These are phyloP conservation scores for Clavaria fumosa DNA, from an alignment of 768 basidiomycete genomes.

Conservation along the genomic window DNA sequence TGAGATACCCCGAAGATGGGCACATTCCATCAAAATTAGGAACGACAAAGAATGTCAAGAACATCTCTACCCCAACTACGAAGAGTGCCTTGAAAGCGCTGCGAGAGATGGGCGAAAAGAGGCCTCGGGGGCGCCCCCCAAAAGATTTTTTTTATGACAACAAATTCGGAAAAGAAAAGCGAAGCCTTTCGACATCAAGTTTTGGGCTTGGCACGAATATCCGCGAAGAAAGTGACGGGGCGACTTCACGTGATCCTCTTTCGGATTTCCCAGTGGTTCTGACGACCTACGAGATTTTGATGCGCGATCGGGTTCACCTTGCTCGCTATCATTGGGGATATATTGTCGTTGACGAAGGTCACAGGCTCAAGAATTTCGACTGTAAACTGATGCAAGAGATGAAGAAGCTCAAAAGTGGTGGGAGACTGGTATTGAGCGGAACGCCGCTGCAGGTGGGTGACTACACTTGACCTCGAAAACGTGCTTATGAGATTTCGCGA, in stretches of 20 bases:
- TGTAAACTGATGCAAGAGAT: constrained; percentile 84
- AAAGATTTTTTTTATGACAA: constrained; percentile 69
- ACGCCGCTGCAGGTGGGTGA: constrained; percentile 80
- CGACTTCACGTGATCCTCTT: constrained; percentile 24
- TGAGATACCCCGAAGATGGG: constrained; percentile 23
- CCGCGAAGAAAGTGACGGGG: no score
- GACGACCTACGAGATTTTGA: constrained; percentile 88
- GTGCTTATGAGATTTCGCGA: neutral
- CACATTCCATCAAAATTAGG: constrained; percentile 5
- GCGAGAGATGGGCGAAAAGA: neutral
- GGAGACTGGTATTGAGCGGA: constrained; percentile 87
- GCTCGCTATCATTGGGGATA: constrained; percentile 61
- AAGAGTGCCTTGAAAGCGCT: constrained; percentile 5
- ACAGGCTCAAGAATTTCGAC: constrained; percentile 88
- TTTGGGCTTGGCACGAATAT: no score
- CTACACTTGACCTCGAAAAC: neutral
- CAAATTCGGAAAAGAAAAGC: constrained; percentile 90
- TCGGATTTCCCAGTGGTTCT: constrained; percentile 52
- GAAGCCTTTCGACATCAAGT: constrained; percentile 57
- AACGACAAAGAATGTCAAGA: constrained; percentile 7
- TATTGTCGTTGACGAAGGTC: constrained; percentile 93
- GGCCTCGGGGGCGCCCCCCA: no score
- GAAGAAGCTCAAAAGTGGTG: constrained; percentile 70
- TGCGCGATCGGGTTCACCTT: constrained; percentile 55
- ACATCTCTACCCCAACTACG: constrained; percentile 7